phyloP scores from a whole-genome alignment of 2,329 filamentous ascomycete genomes.

The Rhynchosporium secalis region DNA sequence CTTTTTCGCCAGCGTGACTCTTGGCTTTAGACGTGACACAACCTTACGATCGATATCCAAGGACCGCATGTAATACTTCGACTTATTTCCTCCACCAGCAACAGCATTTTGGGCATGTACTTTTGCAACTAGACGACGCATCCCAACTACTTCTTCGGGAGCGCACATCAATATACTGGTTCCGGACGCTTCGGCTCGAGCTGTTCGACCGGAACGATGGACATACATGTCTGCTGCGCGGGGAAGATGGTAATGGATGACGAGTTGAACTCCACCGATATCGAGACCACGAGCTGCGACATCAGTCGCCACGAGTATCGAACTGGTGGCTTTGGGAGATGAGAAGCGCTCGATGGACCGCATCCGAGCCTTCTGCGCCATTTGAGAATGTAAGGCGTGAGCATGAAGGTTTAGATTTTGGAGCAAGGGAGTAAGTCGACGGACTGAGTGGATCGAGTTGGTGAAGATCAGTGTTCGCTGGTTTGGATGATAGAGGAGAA shows the following conservation, averaged over 20 bases:
- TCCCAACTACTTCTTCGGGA: constrained; percentile 86
- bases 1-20: constrained; percentile 79
- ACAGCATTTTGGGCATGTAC: constrained; percentile 67
- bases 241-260: constrained; percentile 94
- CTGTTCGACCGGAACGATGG: constrained; percentile 91
- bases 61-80: constrained; percentile 71
- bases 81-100: constrained; percentile 45
- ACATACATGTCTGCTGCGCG: constrained; percentile 91
- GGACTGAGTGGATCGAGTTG: constrained; percentile 91
- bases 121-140: constrained; percentile 80
- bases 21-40: constrained; percentile 71
- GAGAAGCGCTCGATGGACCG: constrained; percentile 89
- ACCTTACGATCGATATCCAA: constrained; percentile 82
- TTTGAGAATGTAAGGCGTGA: constrained; percentile 83
- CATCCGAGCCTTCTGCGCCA: constrained; percentile 94
- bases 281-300: constrained; percentile 92
- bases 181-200: constrained; percentile 75
- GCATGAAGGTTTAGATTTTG: constrained; percentile 78
- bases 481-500: constrained; percentile 79
- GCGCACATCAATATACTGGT: constrained; percentile 85
- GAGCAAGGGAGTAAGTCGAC: constrained; percentile 80
- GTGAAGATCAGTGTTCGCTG: constrained; percentile 87
- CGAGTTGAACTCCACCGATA: constrained; percentile 83
- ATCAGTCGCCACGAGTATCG: constrained; percentile 87
- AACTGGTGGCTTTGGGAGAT: constrained; percentile 53